Base-by-base conservation (phyloP, 2,329 filamentous ascomycete species). In the Sarocladiaceae sp. region DNA sequence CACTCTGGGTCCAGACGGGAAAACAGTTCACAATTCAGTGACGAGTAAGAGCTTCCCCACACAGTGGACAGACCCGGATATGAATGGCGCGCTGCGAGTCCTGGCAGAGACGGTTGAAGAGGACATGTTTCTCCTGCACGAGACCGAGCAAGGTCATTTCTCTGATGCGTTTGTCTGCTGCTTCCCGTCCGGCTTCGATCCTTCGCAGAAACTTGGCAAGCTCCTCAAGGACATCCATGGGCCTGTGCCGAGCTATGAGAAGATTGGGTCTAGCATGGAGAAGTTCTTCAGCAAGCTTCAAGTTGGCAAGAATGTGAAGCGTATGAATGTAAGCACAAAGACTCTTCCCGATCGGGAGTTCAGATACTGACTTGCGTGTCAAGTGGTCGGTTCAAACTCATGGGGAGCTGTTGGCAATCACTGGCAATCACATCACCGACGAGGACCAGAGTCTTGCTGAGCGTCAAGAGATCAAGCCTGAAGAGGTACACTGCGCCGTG, bases 231-330 rank as follows among this genome's bases (percentile, higher is more conserved):
- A 77, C 20, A 76, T 82, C 11, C 79, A 83, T 52, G 62, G 54
- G 15, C 76, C 76, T 0, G 79, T 82, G 33, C 79, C 79, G 0
- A 67, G 68, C 1, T 82, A 80, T 52, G 72, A 78, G 15, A 80
- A 75, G 64, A 80, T 82, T 25, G 77, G 73, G 0, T 59, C 66
- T 0, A 80, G 77, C 54, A 80, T 82, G 77, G 78, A 82, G 61
- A 68, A 71, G 5, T 80, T 76, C 60, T 81, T 82, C 55, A 58
- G 60, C 2, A 71, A 69, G 46, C 50, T 81, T 0, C 67, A 75
- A 51, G 73, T 73, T 1, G 78, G 77, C 0, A 78, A 70, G 60
- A 68, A 65, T 44, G 73, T 73, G 2, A 78, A 76, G 60, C 63
- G 79, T n/a, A 62, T 72, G 4, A 82, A 82, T 29, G 78, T 78